A percentile compares a stretch with the other conserved stretches of the same genome.
These are phyloP conservation scores for Calcarisporium arbuscula DNA, from an alignment of 2,329 filamentous ascomycete species.

Conservation along the genomic window DNA sequence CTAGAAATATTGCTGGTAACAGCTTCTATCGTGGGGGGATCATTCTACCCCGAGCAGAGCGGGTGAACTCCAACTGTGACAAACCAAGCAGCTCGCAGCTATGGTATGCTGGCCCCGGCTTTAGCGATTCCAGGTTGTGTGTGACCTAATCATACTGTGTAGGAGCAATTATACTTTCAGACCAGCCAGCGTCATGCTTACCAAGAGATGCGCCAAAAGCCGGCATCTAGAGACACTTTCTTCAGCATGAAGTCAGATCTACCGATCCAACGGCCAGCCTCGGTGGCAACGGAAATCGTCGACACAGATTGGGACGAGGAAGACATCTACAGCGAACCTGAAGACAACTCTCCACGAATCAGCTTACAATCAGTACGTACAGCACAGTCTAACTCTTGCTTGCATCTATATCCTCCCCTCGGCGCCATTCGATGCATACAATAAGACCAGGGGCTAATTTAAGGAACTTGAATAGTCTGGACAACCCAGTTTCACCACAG, in stretches of 20 bases:
- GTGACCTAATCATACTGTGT: constrained; percentile 1
- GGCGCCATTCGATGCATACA: background rate
- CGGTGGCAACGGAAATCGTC: constrained; percentile 69
- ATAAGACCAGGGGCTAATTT: constrained; percentile 2
- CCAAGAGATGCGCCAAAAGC: constrained; percentile 47
- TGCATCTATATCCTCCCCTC: background rate
- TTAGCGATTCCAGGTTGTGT: background rate
- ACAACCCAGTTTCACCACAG: constrained; percentile 73
- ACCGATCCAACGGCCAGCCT: constrained; percentile 51
- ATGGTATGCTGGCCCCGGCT: no score
- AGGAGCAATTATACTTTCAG: constrained; percentile 31
- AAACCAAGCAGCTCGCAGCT: no score
- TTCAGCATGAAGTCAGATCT: constrained; percentile 51
- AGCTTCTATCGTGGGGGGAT: constrained; percentile 21
- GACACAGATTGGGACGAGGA: constrained; percentile 68
- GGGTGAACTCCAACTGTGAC: no score
- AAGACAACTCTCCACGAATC: constrained; percentile 59
- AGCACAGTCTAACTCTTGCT: background rate
- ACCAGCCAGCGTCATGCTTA: constrained; percentile 32
- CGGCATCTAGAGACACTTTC: constrained; percentile 48
- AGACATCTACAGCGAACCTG: constrained; percentile 52
- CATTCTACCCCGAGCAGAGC: constrained; percentile 10
- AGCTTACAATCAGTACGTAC: constrained; percentile 66
- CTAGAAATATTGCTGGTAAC: constrained; percentile 31
- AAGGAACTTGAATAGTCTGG: constrained; percentile 46